A percentile compares a stretch with the other conserved stretches of the same genome.
These are phyloP conservation scores for Aspergillus panamensis DNA, from an alignment of 495 filamentous ascomycete genomes.

Conservation along the genomic window DNA sequence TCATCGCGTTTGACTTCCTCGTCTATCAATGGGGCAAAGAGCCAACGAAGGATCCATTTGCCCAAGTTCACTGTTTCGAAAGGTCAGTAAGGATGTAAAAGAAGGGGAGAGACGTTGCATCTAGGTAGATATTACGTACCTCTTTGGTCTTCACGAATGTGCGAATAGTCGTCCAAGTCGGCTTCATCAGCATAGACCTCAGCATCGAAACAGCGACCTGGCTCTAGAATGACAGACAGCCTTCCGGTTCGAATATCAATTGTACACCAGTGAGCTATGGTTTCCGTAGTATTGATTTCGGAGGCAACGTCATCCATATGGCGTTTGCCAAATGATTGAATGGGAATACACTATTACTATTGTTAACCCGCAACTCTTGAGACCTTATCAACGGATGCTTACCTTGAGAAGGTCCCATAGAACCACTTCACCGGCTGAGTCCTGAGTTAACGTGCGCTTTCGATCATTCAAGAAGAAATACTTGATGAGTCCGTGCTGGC, in stretches of 20 bases:
- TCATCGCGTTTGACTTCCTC: conserved; percentile 84
- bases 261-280: conserved; percentile 89
- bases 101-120: neutral
- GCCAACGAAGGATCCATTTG: conserved; percentile 92
- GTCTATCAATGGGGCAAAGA: conserved; percentile 85
- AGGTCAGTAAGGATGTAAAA: neutral
- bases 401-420: conserved; percentile 92
- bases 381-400: conserved; percentile 12
- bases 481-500: conserved; percentile 93
- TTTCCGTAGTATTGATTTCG: conserved; percentile 83
- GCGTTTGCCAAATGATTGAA: conserved; percentile 84
- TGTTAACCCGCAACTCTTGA: conserved; percentile 10
- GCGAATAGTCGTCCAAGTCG: conserved; percentile 62
- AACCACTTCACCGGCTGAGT: conserved; percentile 94
- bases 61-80: conserved; percentile 78
- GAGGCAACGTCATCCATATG: conserved; percentile 89
- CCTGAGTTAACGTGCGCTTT: conserved; percentile 80
- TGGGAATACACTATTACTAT: conserved; percentile 64
- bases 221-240: conserved; percentile 84
- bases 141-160: conserved; percentile 91
- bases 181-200: conserved; percentile 95
- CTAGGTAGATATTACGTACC: conserved; percentile 53
- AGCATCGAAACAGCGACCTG: conserved; percentile 95
- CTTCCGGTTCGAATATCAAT: conserved; percentile 91
- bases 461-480: conserved; percentile 89